These are phyloP conservation scores for Penicillium nordicum DNA, from an alignment of 2,329 filamentous ascomycete genomes.

Conservation along the genomic window DNA sequence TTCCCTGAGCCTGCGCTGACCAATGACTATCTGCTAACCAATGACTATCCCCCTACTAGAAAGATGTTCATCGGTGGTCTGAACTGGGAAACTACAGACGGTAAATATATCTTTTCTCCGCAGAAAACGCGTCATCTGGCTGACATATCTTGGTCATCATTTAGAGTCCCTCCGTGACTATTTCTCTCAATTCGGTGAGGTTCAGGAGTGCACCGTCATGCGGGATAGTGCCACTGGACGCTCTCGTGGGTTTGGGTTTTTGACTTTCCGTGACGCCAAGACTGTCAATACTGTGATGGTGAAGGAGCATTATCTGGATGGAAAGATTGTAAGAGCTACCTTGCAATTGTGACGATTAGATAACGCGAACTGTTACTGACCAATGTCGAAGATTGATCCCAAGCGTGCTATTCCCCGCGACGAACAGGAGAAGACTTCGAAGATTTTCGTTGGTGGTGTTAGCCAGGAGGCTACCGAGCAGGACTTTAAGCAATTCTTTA, in stretches of 20 bases:
- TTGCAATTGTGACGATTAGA: constrained; percentile 3
- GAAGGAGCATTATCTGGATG: constrained; percentile 96
- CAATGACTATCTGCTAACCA: neutral
- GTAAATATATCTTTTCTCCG: constrained; percentile 56
- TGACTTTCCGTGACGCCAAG: constrained; percentile 96
- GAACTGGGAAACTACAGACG: constrained; percentile 98
- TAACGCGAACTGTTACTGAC: constrained; percentile 22
- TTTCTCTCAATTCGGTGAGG: constrained; percentile 96
- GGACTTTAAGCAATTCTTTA: constrained; percentile 95
- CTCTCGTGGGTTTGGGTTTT: constrained; percentile 92
- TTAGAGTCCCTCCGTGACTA: constrained; percentile 94
- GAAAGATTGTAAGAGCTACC: constrained; percentile 77
- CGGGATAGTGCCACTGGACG: constrained; percentile 89
- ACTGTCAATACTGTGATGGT: constrained; percentile 99
- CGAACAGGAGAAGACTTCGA: constrained; percentile 96
- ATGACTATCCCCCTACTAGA: constrained; percentile 52
- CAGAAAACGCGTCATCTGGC: neutral
- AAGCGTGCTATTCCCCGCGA: constrained; percentile 96
- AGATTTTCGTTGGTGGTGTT: constrained; percentile 97
- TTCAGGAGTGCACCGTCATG: constrained; percentile 99
- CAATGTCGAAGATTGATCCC: constrained; percentile 73
- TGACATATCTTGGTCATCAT: neutral
- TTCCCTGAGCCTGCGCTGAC: neutral
- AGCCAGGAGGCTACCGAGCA: constrained; percentile 95
- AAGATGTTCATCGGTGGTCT: constrained; percentile 99